A percentile compares a stretch with the other conserved stretches of the same genome.
Evolutionary conservation across 2,329 filamentous ascomycete species (phyloP).

Genomic region (Venturia nashicola): DNA sequence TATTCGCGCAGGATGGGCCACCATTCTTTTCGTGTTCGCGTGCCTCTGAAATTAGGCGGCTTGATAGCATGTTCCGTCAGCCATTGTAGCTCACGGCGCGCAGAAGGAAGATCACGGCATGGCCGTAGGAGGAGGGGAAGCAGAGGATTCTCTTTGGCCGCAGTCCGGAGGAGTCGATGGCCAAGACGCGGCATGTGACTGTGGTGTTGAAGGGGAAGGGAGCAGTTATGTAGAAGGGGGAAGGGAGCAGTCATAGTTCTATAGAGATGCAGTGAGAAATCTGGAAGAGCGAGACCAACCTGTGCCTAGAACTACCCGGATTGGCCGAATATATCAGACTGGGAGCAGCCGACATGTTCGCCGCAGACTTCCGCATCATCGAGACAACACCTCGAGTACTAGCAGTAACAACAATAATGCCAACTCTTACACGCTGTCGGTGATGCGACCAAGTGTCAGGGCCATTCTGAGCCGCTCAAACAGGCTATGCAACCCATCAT

Average conservation of each 20-base stretch:
- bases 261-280: not conserved
- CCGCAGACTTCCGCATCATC: not conserved
- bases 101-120: conserved; percentile 51
- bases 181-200: conserved; percentile 44
- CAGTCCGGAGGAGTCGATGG: conserved; percentile 41
- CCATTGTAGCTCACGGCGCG: conserved; percentile 62
- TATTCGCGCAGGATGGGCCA: conserved; percentile 16
- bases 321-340: not conserved
- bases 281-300: not conserved
- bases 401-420: not conserved
- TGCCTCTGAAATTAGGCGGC: not conserved
- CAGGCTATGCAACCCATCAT: not conserved
- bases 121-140: conserved; percentile 50
- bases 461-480: not conserved
- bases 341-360: not conserved
- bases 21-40: conserved; percentile 12
- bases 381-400: not conserved
- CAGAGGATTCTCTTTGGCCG: conserved; percentile 43
- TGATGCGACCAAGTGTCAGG: not conserved
- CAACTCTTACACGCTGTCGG: not conserved
- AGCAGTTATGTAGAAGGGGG: too few species aligned
- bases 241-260: too few species aligned
- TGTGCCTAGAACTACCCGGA: not conserved
- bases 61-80: conserved; percentile 44
- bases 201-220: not conserved